phyloP scores from a whole-genome alignment of 2,329 filamentous ascomycete genomes.

The Fusarium haematococcum region DNA sequence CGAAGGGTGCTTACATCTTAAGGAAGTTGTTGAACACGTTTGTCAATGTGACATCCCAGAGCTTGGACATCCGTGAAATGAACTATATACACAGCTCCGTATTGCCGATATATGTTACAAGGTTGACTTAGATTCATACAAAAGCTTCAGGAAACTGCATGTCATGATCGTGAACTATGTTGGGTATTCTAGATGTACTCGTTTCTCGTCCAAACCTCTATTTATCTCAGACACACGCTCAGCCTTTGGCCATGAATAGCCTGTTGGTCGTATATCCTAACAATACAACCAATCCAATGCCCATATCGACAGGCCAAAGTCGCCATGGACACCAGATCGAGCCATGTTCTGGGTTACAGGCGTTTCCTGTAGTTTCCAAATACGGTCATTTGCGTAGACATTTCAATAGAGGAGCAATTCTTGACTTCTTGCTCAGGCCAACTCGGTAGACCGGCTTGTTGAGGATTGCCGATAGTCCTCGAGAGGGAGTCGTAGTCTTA shows the following conservation, averaged over 20 bases:
- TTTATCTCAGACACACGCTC: background rate
- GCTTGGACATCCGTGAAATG: background rate
- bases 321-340: background rate
- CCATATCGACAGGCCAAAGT: background rate
- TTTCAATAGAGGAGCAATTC: slow-evolving; percentile 65
- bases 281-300: background rate
- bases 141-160: background rate
- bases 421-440: slow-evolving; percentile 62
- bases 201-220: background rate
- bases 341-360: background rate
- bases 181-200: background rate
- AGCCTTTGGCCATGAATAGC: background rate
- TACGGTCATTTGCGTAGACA: slow-evolving; percentile 64
- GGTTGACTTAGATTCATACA: too few relatives aligned
- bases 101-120: background rate
- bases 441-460: slow-evolving; percentile 61
- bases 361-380: background rate
- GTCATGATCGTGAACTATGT: background rate
- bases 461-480: slow-evolving; percentile 33
- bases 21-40: background rate
- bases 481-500: slow-evolving; percentile 24
- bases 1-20: background rate
- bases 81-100: too few relatives aligned
- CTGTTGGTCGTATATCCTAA: background rate
- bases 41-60: background rate